Conservation (phyloP, 1,284 basidiomycete genomes). For the Ganoderma lingzhi region DNA sequence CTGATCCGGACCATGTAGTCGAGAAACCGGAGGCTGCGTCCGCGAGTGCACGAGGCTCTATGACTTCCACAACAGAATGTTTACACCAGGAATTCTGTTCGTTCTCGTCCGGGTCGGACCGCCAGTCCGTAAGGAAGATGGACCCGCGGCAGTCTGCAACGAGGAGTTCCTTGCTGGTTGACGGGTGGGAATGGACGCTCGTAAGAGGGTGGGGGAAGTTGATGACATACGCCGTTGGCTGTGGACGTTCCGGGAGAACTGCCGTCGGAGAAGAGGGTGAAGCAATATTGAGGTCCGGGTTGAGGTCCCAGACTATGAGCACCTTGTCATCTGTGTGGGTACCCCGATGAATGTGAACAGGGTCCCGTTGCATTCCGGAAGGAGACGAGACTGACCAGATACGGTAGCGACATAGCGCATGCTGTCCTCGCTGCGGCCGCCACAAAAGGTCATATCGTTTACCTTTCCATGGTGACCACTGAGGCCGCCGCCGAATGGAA, state of each 20-base stretch:
- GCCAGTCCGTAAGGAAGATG: slow-evolving; percentile 81
- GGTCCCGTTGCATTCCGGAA: background rate
- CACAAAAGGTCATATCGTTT: slow-evolving; percentile 80
- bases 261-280: slow-evolving; percentile 45
- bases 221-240: slow-evolving; percentile 80
- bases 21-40: slow-evolving; percentile 56
- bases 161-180: slow-evolving; percentile 77
- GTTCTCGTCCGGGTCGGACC: slow-evolving; percentile 66
- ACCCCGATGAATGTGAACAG: background rate
- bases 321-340: slow-evolving; percentile 71
- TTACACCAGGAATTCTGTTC: slow-evolving; percentile 63
- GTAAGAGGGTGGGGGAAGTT: slow-evolving; percentile 73
- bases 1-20: slow-evolving; percentile 61
- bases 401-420: slow-evolving; percentile 80
- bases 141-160: slow-evolving; percentile 77
- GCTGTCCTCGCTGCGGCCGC: slow-evolving; percentile 69
- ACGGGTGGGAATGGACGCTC: slow-evolving; percentile 73
- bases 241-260: slow-evolving; percentile 47
- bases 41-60: slow-evolving; percentile 71
- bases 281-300: slow-evolving; percentile 56
- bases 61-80: slow-evolving; percentile 71
- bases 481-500: slow-evolving; percentile 77
- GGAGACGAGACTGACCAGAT: slow-evolving; percentile 57
- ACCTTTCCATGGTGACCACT: slow-evolving; percentile 79
- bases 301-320: slow-evolving; percentile 85